Percentiles rank a stretch among this genome's conserved stretches.
Conservation (phyloP, 257 asterid species). For the Fraxinus americana region DNA sequence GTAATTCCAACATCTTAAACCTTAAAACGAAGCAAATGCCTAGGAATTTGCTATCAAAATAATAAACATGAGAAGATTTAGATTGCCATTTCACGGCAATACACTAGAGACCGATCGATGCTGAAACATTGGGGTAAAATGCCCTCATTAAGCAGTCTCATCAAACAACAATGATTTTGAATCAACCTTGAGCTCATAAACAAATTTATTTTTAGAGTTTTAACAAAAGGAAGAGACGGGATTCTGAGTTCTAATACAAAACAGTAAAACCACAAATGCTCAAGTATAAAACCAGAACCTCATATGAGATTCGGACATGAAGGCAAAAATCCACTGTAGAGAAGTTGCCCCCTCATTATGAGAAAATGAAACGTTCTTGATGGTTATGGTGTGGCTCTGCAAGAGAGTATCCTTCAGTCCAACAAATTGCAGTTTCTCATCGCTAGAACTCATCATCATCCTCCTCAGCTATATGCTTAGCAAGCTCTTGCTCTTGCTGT, state of each 20-base stretch:
- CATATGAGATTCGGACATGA: background rate
- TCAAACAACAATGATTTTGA: background rate
- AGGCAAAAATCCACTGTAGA: background rate
- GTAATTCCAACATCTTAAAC: background rate
- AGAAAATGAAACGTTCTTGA: background rate
- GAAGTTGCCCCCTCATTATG: background rate
- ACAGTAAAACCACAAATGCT: constrained; percentile 8
- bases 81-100: background rate
- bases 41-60: background rate
- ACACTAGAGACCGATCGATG: background rate
- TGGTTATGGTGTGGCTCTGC: background rate
- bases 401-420: background rate
- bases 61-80: background rate
- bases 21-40: background rate
- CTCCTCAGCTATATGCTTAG: constrained; percentile 92
- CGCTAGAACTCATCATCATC: constrained; percentile 80
- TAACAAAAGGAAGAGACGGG: background rate
- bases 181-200: constrained; percentile 8
- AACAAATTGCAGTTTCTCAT: constrained; percentile 12
- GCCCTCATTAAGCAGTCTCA: background rate
- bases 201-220: background rate
- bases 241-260: background rate
- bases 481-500: constrained; percentile 93
- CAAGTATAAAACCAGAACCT: background rate
- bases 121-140: background rate